phyloP scores from a whole-genome alignment of 352 stramenopile species.

The Elongisporangium undulatum region DNA sequence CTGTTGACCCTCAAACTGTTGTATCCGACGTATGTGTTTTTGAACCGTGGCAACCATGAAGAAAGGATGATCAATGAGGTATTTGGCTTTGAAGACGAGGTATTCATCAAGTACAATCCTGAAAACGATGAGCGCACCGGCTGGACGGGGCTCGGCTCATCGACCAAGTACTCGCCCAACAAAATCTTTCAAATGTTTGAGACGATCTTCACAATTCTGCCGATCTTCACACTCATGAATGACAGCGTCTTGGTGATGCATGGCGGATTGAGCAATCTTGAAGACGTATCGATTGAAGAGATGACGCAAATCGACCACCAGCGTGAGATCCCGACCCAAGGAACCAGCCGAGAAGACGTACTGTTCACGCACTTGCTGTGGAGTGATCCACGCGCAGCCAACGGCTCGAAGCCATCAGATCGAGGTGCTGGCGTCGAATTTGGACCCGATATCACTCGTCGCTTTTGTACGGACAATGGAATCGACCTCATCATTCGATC shows the following conservation, averaged over 20 bases:
- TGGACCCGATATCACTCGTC: slow-evolving; percentile 89
- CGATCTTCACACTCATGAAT: slow-evolving; percentile 90
- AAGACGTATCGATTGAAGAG: slow-evolving; percentile 87
- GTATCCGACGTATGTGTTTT: slow-evolving; percentile 85
- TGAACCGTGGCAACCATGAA: slow-evolving; percentile 96
- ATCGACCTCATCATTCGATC: slow-evolving; percentile 91
- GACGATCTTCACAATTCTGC: slow-evolving; percentile 83
- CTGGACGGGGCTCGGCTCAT: slow-evolving; percentile 52
- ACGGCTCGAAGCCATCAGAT: slow-evolving; percentile 59
- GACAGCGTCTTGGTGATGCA: slow-evolving; percentile 91
- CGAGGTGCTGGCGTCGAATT: slow-evolving; percentile 92
- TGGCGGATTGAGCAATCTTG: slow-evolving; percentile 86
- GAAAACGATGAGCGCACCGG: slow-evolving; percentile 73
- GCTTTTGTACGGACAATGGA: slow-evolving; percentile 84
- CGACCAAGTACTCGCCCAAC: slow-evolving; percentile 64
- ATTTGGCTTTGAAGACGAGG: slow-evolving; percentile 85
- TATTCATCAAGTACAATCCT: slow-evolving; percentile 77
- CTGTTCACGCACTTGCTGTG: slow-evolving; percentile 91
- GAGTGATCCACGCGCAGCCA: slow-evolving; percentile 81
- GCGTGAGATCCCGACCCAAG: slow-evolving; percentile 85
- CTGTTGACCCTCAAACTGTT: slow-evolving; percentile 89
- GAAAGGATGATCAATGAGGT: slow-evolving; percentile 91
- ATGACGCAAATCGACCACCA: slow-evolving; percentile 79
- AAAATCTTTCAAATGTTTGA: slow-evolving; percentile 85
- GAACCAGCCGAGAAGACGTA: slow-evolving; percentile 72